Conservation (phyloP, 129 eudicot genomes). For the Flaveria brownii region DNA sequence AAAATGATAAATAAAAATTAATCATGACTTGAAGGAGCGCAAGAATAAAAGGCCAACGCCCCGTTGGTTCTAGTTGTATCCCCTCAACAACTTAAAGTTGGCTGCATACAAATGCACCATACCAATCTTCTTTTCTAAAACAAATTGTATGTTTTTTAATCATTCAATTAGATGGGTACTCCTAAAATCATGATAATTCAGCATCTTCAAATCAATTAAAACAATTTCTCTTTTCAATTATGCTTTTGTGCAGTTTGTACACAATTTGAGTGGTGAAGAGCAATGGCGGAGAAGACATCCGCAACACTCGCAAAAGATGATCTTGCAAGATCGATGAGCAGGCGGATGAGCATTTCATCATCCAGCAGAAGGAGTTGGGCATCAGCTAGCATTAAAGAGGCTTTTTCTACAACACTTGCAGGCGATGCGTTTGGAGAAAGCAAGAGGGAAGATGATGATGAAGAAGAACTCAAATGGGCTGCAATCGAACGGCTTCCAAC, state of each 20-base stretch:
- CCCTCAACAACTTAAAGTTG: neutral
- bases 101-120: neutral
- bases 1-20: neutral
- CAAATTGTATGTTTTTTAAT: neutral
- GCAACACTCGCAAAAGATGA: conserved; percentile 46
- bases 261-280: neutral
- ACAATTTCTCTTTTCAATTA: neutral
- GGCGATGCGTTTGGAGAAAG: conserved; percentile 13
- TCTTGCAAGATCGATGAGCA: conserved; percentile 52
- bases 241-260: neutral
- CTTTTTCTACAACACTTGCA: conserved; percentile 41
- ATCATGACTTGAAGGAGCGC: neutral
- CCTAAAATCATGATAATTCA: no score
- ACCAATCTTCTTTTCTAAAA: neutral
- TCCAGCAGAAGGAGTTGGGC: conserved; percentile 51
- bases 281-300: conserved; percentile 32
- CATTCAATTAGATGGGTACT: no score
- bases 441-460: conserved; percentile 48
- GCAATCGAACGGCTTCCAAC: conserved; percentile 86
- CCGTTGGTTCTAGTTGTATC: neutral
- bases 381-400: conserved; percentile 56
- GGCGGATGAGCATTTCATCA: conserved; percentile 48
- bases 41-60: neutral
- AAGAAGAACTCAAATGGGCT: conserved; percentile 70
- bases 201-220: neutral